These are phyloP conservation scores for Cornus kousa DNA, from an alignment of 148 eudicot species.

Conservation along the genomic window DNA sequence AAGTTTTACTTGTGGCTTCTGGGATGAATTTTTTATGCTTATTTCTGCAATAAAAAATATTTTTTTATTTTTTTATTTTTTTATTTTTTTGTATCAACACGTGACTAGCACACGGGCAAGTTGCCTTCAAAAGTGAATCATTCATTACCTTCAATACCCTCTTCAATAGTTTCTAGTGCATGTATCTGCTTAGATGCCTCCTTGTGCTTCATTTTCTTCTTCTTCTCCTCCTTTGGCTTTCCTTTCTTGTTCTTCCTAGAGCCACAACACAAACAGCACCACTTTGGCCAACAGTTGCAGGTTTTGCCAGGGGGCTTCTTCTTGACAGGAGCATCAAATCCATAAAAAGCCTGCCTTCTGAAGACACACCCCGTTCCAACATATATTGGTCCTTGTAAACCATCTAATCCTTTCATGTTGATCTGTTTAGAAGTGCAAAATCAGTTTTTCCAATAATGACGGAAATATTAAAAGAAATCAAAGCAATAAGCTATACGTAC, in stretches of 20 bases:
- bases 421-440: conserved; percentile 38
- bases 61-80: too few relatives aligned
- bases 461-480: neutral
- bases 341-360: conserved; percentile 80
- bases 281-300: conserved; percentile 77
- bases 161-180: conserved; percentile 93
- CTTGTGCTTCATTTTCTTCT: conserved; percentile 52
- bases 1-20: conserved; percentile 62
- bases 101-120: too few relatives aligned
- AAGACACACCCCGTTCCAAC: conserved; percentile 86
- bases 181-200: conserved; percentile 83
- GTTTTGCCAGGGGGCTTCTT: conserved; percentile 68
- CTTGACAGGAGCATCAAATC: conserved; percentile 70
- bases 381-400: conserved; percentile 85
- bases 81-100: too few relatives aligned
- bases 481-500: conserved; percentile 30
- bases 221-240: conserved; percentile 64
- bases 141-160: conserved; percentile 87
- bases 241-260: conserved; percentile 55
- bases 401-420: conserved; percentile 85
- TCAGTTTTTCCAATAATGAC: neutral
- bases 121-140: neutral
- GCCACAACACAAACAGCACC: conserved; percentile 61
- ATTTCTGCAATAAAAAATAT: conserved; percentile 36
- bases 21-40: conserved; percentile 53